These are phyloP conservation scores for Ascochyta lentis DNA, from an alignment of 2,329 filamentous ascomycete genomes.

Conservation along the genomic window DNA sequence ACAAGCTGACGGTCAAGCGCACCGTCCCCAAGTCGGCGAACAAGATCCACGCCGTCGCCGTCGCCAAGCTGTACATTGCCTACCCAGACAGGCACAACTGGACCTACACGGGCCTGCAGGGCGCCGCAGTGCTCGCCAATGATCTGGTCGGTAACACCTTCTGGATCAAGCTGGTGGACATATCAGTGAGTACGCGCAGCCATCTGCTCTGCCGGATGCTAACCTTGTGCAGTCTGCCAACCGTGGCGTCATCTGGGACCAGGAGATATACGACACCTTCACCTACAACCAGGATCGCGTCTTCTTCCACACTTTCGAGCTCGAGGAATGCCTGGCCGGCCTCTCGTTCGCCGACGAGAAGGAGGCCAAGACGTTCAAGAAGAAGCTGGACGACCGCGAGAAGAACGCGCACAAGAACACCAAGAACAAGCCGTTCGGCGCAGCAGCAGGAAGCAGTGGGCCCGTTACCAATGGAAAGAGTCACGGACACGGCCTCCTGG, in stretches of 20 bases:
- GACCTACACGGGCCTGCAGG: slow-evolving; percentile 93
- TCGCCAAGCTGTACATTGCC: slow-evolving; percentile 91
- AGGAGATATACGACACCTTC: slow-evolving; percentile 96
- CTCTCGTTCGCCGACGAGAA: slow-evolving; percentile 96
- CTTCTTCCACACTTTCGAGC: slow-evolving; percentile 97
- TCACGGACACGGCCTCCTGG: slow-evolving; percentile 57
- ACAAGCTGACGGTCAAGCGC: slow-evolving; percentile 96
- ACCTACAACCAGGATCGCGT: slow-evolving; percentile 95
- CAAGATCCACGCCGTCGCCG: slow-evolving; percentile 96
- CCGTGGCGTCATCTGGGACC: slow-evolving; percentile 53
- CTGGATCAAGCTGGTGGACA: slow-evolving; percentile 97
- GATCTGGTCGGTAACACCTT: slow-evolving; percentile 94
- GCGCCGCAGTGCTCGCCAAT: slow-evolving; percentile 88
- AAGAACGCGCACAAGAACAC: slow-evolving; percentile 94
- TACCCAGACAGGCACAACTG: slow-evolving; percentile 86
- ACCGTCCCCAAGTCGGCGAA: slow-evolving; percentile 92
- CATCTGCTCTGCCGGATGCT: slow-evolving; percentile 10
- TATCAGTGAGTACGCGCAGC: slow-evolving; percentile 71
- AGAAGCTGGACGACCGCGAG: slow-evolving; percentile 95
- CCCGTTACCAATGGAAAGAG: slow-evolving; percentile 40
- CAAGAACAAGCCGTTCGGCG: slow-evolving; percentile 74
- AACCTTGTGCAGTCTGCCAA: slow-evolving; percentile 60
- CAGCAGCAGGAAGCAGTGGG: slow-evolving; percentile 36
- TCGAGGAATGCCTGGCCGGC: slow-evolving; percentile 88
- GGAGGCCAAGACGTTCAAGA: slow-evolving; percentile 94